These are phyloP conservation scores for Russula lepida DNA, from an alignment of 768 basidiomycete genomes.

Conservation along the genomic window DNA sequence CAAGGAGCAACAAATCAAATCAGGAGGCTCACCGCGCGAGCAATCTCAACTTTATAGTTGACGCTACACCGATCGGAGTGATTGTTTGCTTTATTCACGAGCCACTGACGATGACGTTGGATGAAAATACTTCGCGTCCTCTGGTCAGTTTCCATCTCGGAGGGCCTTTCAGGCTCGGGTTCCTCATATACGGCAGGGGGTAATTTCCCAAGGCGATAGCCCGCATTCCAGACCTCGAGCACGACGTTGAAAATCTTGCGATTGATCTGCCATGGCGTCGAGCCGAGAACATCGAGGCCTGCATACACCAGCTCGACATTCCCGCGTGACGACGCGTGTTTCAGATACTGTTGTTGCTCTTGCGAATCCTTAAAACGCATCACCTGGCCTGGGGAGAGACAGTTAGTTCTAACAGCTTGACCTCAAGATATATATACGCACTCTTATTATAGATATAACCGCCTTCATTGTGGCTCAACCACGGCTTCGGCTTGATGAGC, in stretches of 20 bases:
- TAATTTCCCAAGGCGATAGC: constrained; percentile 73
- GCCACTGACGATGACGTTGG: constrained; percentile 44
- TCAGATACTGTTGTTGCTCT: constrained; percentile 76
- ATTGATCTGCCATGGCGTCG: constrained; percentile 89
- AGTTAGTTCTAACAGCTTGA: constrained; percentile 5
- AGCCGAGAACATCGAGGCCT: constrained; percentile 82
- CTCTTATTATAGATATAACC: constrained; percentile 77
- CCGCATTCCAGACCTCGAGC: constrained; percentile 73
- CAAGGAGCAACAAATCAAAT: background rate
- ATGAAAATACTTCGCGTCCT: constrained; percentile 48
- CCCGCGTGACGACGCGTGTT: constrained; percentile 61
- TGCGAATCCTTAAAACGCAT: constrained; percentile 92
- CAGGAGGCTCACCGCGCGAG: constrained; percentile 61
- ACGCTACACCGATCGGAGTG: constrained; percentile 89
- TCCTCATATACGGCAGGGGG: constrained; percentile 63
- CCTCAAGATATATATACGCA: constrained; percentile 29
- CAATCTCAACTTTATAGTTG: constrained; percentile 97
- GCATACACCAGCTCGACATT: constrained; percentile 80
- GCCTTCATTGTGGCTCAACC: constrained; percentile 69
- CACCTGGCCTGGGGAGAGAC: constrained; percentile 39
- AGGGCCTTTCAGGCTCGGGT: constrained; percentile 53
- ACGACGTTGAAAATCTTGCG: constrained; percentile 46
- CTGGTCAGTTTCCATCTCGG: constrained; percentile 42
- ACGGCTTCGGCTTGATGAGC: constrained; percentile 85
- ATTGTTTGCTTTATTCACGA: constrained; percentile 61